phyloP scores from a whole-genome alignment of 2,329 filamentous ascomycete species.

The Fusarium denticulatum region DNA sequence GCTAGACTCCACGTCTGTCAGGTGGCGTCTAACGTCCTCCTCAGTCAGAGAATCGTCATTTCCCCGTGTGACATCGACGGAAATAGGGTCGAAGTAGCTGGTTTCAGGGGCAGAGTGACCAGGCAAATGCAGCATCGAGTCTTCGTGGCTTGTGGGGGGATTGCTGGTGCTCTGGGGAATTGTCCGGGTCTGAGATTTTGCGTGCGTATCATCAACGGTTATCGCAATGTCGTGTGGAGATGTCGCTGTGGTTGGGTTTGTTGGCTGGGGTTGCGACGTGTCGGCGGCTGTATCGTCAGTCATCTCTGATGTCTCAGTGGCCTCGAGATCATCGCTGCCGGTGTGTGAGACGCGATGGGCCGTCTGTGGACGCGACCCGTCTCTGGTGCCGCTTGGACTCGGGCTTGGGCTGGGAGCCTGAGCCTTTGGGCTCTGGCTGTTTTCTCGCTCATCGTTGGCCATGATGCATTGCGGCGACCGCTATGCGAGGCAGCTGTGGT shows the following conservation, averaged over 20 bases:
- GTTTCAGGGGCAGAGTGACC: conserved; percentile 46
- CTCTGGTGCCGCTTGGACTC: neutral
- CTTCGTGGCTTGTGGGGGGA: conserved; percentile 16
- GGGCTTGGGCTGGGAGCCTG: conserved; percentile 27
- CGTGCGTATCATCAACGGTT: conserved; percentile 22
- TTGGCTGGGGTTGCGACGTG: conserved; percentile 13
- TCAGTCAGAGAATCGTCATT: conserved; percentile 62
- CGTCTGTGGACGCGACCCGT: conserved; percentile 40
- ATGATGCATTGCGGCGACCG: conserved; percentile 49
- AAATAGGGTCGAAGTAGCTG: conserved; percentile 56
- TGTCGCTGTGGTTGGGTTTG: conserved; percentile 19
- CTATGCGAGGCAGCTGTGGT: conserved; percentile 9
- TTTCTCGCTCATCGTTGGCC: conserved; percentile 48
- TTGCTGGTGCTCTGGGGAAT: conserved; percentile 1
- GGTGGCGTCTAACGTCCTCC: conserved; percentile 63
- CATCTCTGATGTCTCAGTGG: conserved; percentile 32
- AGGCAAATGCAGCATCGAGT: conserved; percentile 32
- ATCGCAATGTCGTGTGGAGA: conserved; percentile 30
- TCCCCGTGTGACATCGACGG: conserved; percentile 47
- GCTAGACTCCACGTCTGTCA: conserved; percentile 73
- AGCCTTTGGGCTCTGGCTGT: conserved; percentile 28
- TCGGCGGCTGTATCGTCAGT: conserved; percentile 26
- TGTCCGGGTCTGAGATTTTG: conserved; percentile 10
- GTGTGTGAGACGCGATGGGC: conserved; percentile 40
- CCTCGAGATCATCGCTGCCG: conserved; percentile 9